Percentiles rank a stretch among this genome's conserved stretches.
Conservation (phyloP, 1,284 basidiomycete genomes). For the Mrakiaceae sp. region DNA sequence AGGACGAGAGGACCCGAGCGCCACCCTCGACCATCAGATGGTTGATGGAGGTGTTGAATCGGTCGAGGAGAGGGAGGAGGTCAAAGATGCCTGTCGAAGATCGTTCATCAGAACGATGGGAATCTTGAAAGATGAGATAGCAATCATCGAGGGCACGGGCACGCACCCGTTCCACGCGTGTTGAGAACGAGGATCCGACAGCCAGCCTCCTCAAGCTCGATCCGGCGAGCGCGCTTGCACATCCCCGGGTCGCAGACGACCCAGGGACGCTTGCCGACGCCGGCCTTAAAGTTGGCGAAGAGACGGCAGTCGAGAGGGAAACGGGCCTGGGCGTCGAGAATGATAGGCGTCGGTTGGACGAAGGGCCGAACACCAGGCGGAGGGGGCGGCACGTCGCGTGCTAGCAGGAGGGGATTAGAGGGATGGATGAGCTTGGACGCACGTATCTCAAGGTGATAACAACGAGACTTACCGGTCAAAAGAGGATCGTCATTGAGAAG, state of each 20-base stretch:
- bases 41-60: slow-evolving; percentile 35
- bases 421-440: background rate
- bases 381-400: slow-evolving; percentile 21
- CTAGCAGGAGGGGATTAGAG: background rate
- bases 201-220: slow-evolving; percentile 31
- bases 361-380: slow-evolving; percentile 22
- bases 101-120: slow-evolving; percentile 30
- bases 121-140: background rate
- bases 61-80: slow-evolving; percentile 20
- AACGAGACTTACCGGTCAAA: slow-evolving; percentile 57
- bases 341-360: slow-evolving; percentile 63
- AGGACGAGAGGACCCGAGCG: slow-evolving; percentile 65
- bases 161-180: slow-evolving; percentile 16
- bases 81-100: slow-evolving; percentile 6
- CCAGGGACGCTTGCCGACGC: slow-evolving; percentile 61
- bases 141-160: background rate
- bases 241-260: slow-evolving; percentile 44
- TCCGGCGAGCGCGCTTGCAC: slow-evolving; percentile 23
- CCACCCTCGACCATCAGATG: slow-evolving; percentile 96
- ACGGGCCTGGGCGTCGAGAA: slow-evolving; percentile 67
- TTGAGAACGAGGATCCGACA: slow-evolving; percentile 14
- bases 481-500: slow-evolving; percentile 86
- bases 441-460: background rate
- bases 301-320: slow-evolving; percentile 61
- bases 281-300: slow-evolving; percentile 48